phyloP scores from a whole-genome alignment of 1,139 yeast species.

The Sporopachydermia cereana region DNA sequence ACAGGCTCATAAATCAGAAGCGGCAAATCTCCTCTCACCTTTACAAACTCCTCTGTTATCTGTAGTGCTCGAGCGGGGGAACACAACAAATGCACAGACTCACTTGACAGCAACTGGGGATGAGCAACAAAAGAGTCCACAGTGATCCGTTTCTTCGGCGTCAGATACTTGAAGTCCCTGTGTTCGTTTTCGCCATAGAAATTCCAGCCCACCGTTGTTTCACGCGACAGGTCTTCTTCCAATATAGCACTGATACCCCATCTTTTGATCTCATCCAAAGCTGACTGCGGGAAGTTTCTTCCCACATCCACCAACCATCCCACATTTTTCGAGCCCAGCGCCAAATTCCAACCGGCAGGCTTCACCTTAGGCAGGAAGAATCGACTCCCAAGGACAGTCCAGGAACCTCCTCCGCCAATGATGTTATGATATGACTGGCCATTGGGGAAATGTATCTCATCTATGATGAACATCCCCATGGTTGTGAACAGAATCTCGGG shows the following conservation, averaged over 20 bases:
- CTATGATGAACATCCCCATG: constrained; percentile 87
- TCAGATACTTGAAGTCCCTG: constrained; percentile 41
- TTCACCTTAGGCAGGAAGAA: constrained; percentile 29
- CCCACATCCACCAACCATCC: constrained; percentile 77
- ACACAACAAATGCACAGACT: constrained; percentile 63
- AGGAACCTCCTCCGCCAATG: constrained; percentile 88
- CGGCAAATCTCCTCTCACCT: constrained; percentile 21
- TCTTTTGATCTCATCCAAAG: constrained; percentile 33
- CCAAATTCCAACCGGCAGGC: constrained; percentile 19
- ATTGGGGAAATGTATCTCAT: constrained; percentile 57
- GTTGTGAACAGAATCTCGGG: constrained; percentile 33
- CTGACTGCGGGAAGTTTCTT: constrained; percentile 49
- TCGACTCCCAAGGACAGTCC: constrained; percentile 68
- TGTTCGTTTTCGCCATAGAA: constrained; percentile 53
- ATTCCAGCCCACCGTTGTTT: constrained; percentile 78
- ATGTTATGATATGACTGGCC: constrained; percentile 37
- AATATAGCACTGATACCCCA: constrained; percentile 57
- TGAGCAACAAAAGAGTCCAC: constrained; percentile 42
- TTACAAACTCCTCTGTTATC: constrained; percentile 29
- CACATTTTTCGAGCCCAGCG: constrained; percentile 25
- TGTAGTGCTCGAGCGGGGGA: constrained; percentile 49
- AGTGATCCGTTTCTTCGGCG: constrained; percentile 55
- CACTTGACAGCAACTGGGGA: constrained; percentile 28
- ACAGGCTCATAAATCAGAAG: constrained; percentile 74
- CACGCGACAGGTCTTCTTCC: constrained; percentile 38